These are phyloP conservation scores for Lasiodiplodia citricola DNA, from an alignment of 2,329 filamentous ascomycete genomes.

Conservation along the genomic window DNA sequence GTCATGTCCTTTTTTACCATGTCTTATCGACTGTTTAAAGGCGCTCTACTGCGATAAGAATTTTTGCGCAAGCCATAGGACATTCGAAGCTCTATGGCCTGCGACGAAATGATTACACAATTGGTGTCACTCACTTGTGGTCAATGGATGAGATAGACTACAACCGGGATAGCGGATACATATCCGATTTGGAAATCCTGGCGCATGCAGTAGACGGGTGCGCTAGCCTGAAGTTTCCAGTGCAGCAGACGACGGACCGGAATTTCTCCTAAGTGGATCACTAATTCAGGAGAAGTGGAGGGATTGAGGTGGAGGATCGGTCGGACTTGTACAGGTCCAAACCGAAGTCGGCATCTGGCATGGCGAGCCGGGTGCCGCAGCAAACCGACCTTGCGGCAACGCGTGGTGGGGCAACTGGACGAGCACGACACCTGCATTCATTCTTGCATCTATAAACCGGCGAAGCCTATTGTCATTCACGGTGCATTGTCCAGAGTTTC, in stretches of 20 bases:
- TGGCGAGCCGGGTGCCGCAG: slow-evolving; percentile 7
- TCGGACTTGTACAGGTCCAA: background rate
- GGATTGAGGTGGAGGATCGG: slow-evolving; percentile 1
- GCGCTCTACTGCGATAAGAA: background rate
- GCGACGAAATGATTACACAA: background rate
- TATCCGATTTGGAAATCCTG: background rate
- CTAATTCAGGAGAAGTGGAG: background rate
- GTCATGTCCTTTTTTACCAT: background rate
- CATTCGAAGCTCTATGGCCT: too few relatives aligned
- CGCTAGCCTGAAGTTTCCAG: background rate
- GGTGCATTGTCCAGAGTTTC: background rate
- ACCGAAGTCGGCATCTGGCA: slow-evolving; percentile 16
- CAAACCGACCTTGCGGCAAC: slow-evolving; percentile 1
- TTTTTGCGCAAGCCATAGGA: too few relatives aligned
- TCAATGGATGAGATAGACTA: background rate
- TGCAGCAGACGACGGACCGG: background rate
- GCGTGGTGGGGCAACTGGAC: background rate
- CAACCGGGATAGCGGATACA: background rate
- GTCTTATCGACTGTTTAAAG: too few relatives aligned
- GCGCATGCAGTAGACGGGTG: background rate
- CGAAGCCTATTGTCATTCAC: background rate
- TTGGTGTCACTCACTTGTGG: background rate
- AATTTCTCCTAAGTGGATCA: background rate
- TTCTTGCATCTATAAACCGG: background rate
- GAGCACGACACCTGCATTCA: background rate